These are phyloP conservation scores for Sisymbrium irio DNA, from an alignment of 345 rosid species.

Conservation along the genomic window DNA sequence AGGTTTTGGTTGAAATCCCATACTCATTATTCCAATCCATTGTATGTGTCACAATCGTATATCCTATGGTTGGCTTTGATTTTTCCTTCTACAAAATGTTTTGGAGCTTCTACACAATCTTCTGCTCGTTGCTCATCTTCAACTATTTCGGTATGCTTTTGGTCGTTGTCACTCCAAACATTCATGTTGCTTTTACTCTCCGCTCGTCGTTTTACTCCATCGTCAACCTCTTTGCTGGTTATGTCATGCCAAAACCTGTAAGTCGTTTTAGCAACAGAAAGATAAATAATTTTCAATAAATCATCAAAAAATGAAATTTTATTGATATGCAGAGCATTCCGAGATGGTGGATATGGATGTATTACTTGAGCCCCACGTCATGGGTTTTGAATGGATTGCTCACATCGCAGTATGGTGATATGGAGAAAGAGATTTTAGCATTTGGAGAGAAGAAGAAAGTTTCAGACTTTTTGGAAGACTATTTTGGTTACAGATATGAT, in stretches of 20 bases:
- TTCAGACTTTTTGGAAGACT: slow-evolving; percentile 20
- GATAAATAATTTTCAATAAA: neutral
- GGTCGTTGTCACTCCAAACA: slow-evolving; percentile 35
- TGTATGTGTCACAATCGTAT: slow-evolving; percentile 31
- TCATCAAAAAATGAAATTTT: neutral
- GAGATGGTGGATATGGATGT: slow-evolving; percentile 38
- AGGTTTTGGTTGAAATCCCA: slow-evolving; percentile 55
- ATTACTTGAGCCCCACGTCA: slow-evolving; percentile 30
- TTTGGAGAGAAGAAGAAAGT: slow-evolving; percentile 32
- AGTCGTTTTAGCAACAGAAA: neutral
- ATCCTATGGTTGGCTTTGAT: slow-evolving; percentile 41
- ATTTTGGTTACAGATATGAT: slow-evolving; percentile 23
- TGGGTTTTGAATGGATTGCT: slow-evolving; percentile 34
- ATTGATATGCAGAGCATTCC: slow-evolving; percentile 26
- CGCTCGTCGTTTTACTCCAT: slow-evolving; percentile 37
- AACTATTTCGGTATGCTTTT: slow-evolving; percentile 46
- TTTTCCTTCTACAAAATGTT: slow-evolving; percentile 39
- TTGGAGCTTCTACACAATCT: slow-evolving; percentile 41
- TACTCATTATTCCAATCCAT: slow-evolving; percentile 37
- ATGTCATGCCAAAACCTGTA: slow-evolving; percentile 47
- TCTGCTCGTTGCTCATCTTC: slow-evolving; percentile 47
- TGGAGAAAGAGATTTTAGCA: slow-evolving; percentile 27
- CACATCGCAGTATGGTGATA: slow-evolving; percentile 33
- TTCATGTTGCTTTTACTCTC: slow-evolving; percentile 42
- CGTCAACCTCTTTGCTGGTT: slow-evolving; percentile 50